phyloP scores from a whole-genome alignment of 1,284 basidiomycete genomes.

The Boletus hoseneyae region DNA sequence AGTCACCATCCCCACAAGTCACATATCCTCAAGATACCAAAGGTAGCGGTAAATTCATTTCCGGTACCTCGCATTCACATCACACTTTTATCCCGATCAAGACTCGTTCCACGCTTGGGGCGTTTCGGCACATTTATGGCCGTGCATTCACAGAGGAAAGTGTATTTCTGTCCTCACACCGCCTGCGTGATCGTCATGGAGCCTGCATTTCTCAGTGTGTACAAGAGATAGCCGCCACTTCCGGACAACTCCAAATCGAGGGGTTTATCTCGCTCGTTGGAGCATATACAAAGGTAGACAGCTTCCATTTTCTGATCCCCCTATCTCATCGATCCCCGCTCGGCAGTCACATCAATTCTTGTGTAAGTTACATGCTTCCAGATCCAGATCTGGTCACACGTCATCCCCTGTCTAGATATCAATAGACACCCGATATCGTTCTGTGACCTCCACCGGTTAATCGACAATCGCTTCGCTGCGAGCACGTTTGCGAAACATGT shows the following conservation, averaged over 20 bases:
- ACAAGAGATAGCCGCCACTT: slow-evolving; percentile 56
- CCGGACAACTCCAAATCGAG: slow-evolving; percentile 54
- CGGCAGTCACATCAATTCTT: slow-evolving; percentile 76
- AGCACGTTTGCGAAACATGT: slow-evolving; percentile 74
- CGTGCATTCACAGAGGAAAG: slow-evolving; percentile 62
- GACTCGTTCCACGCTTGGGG: slow-evolving; percentile 58
- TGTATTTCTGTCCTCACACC: slow-evolving; percentile 12
- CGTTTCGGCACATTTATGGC: slow-evolving; percentile 69
- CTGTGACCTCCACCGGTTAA: slow-evolving; percentile 67
- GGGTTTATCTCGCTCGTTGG: slow-evolving; percentile 84
- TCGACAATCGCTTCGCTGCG: slow-evolving; percentile 62
- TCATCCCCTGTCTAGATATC: slow-evolving; percentile 53
- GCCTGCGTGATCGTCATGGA: slow-evolving; percentile 36
- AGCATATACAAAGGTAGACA: slow-evolving; percentile 62
- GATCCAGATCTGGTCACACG: slow-evolving; percentile 6
- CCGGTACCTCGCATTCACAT: slow-evolving; percentile 9
- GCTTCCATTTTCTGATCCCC: slow-evolving; percentile 17
- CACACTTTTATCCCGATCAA: slow-evolving; percentile 30
- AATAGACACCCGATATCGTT: slow-evolving; percentile 72
- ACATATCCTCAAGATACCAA: slow-evolving; percentile 57
- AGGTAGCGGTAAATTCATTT: slow-evolving; percentile 41
- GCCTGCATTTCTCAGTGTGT: slow-evolving; percentile 39
- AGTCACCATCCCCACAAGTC: slow-evolving; percentile 35
- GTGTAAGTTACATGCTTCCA: slow-evolving; percentile 47
- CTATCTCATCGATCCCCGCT: slow-evolving; percentile 17